These are phyloP conservation scores for Xylariaceae sp. DNA, from an alignment of 2,329 filamentous ascomycete species.

Conservation along the genomic window DNA sequence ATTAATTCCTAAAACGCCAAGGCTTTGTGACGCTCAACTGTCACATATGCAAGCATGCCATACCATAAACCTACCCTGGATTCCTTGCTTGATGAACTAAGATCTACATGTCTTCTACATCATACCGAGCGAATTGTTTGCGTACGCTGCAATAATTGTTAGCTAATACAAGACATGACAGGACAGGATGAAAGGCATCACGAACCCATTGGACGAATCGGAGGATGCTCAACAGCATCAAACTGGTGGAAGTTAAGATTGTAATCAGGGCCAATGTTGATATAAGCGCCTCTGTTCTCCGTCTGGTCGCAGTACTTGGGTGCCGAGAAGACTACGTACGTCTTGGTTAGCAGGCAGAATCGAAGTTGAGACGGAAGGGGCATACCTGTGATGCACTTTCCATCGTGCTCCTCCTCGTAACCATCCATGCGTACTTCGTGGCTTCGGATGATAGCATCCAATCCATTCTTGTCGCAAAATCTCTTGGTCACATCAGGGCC, in stretches of 20 bases:
- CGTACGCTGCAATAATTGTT: slow-evolving; percentile 70
- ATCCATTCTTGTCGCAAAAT: slow-evolving; percentile 95
- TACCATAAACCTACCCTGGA: slow-evolving; percentile 35
- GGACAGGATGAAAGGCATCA: slow-evolving; percentile 44
- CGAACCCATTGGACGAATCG: slow-evolving; percentile 85
- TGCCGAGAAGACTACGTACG: slow-evolving; percentile 83
- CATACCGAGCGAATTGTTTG: slow-evolving; percentile 81
- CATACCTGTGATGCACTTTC: slow-evolving; percentile 89
- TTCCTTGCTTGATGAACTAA: slow-evolving; percentile 29
- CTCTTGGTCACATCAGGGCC: slow-evolving; percentile 94
- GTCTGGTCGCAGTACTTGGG: slow-evolving; percentile 98
- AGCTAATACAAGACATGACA: slow-evolving; percentile 29
- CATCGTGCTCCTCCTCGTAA: slow-evolving; percentile 98
- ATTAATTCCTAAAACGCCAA: slow-evolving; percentile 41
- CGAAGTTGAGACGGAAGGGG: slow-evolving; percentile 19
- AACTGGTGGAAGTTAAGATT: slow-evolving; percentile 94
- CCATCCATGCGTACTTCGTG: slow-evolving; percentile 99
- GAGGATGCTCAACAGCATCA: slow-evolving; percentile 93
- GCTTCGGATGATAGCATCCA: slow-evolving; percentile 94
- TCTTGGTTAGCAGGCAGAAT: slow-evolving; percentile 34
- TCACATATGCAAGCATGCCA: slow-evolving; percentile 42
- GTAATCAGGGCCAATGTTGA: slow-evolving; percentile 92
- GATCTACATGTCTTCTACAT: slow-evolving; percentile 57
- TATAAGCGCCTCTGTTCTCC: slow-evolving; percentile 97
- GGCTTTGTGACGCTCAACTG: slow-evolving; percentile 40